Percentiles rank a stretch among this genome's conserved stretches.
These are phyloP conservation scores for Eremothecium cymbalariae DNA, from an alignment of 1,139 yeast species.

Conservation along the genomic window DNA sequence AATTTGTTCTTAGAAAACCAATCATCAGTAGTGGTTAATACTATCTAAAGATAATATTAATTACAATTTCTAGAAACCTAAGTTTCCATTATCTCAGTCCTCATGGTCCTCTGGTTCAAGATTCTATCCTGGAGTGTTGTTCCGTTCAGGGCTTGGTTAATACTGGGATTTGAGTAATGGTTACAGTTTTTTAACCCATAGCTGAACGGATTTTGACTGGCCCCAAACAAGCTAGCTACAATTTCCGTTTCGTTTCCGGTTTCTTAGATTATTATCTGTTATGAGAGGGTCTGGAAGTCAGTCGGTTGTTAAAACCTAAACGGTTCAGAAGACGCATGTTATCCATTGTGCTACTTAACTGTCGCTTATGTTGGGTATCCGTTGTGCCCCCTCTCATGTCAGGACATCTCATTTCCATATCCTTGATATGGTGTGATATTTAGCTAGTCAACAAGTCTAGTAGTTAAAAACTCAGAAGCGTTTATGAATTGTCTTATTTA, in stretches of 20 bases:
- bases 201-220: constrained; percentile 33
- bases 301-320: constrained; percentile 26
- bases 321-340: constrained; percentile 26
- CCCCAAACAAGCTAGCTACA: constrained; percentile 46
- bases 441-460: too few relatives aligned
- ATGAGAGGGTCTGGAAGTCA: constrained; percentile 25
- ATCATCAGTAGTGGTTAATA: constrained; percentile 37
- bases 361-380: constrained; percentile 31
- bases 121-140: too few relatives aligned
- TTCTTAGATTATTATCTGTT: constrained; percentile 47
- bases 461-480: too few relatives aligned
- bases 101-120: constrained; percentile 11
- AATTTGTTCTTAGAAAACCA: constrained; percentile 23
- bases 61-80: constrained; percentile 47
- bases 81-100: constrained; percentile 29
- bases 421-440: too few relatives aligned
- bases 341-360: constrained; percentile 29
- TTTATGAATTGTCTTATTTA: too few relatives aligned
- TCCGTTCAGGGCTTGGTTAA: constrained; percentile 27
- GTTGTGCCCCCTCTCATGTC: constrained; percentile 33
- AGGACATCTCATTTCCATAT: constrained; percentile 27
- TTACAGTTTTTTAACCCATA: constrained; percentile 31
- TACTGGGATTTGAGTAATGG: constrained; percentile 30
- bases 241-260: constrained; percentile 67
- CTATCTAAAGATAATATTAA: constrained; percentile 36